Base-by-base conservation (phyloP, 2,329 filamentous ascomycete genomes). In the Aspergillus jensenii region DNA sequence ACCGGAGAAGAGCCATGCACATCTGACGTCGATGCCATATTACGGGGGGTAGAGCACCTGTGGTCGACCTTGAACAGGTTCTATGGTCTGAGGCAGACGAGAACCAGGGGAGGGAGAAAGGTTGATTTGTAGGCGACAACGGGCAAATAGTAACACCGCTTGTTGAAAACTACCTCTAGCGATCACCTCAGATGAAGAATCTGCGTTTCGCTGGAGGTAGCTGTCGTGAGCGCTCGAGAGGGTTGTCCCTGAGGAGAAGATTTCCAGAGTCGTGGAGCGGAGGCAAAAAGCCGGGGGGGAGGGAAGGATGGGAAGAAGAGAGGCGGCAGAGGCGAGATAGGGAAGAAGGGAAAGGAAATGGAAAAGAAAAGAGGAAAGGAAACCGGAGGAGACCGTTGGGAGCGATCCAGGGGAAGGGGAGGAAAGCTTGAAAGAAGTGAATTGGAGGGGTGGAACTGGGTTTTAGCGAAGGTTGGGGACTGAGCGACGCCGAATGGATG, bases 171-270 rank as follows among this genome's bases (percentile, higher is more conserved):
- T 72, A 72, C 70, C 70, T 71, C 70, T 70, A 72, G 70, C 70
- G 70, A 72, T 67, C 64, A 71, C 69, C 64, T 67, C 70, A 72
- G 70, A 72, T 65, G 59, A 66, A 55, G 66, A 62, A 72, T 72
- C 70, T 72, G 69, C 68, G 68, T 71, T 69, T 63, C 69, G 69
- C 69, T 71, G 68, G 69, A 72, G 70, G 70, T 72, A 72, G 70
- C 68, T 68, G 67, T 66, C 67, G 68, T 65, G 64, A 65, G 62
- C 63, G 63, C 62, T 63, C 62, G 58, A 59, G 52, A 55, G 56
- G 58, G 44, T 55, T 54, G 53, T 54, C 52, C 58, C 59, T 59
- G 52, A 57, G 46, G 59, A 57, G 39, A 59, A 58, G 58, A 50
- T 58, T 55, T 57, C 56, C 51, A 58, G 59, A 31, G 61, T 53